Evolutionary conservation across 2,329 filamentous ascomycete species (phyloP).

Genomic region (Corinectria fuckeliana): DNA sequence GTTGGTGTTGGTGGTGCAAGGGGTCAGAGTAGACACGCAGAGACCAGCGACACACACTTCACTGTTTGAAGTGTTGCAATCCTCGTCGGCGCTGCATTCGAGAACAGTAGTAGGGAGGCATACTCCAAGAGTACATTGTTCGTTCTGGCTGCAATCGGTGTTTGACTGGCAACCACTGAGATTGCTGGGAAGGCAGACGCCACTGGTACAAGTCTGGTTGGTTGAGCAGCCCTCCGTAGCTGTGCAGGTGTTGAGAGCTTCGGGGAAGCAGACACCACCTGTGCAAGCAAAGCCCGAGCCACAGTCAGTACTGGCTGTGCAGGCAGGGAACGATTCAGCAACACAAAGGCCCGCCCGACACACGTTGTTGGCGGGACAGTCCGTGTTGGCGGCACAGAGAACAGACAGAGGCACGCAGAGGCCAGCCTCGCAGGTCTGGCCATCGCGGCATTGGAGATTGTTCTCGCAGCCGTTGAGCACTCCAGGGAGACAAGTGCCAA

Average conservation of each 20-base stretch:
- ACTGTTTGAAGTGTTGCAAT: background rate
- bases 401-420: constrained; percentile 9
- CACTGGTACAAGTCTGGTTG: background rate
- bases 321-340: background rate
- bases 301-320: background rate
- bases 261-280: constrained; percentile 1
- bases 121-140: background rate
- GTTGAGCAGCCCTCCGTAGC: background rate
- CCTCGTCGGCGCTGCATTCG: background rate
- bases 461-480: constrained; percentile 2
- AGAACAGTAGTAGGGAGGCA: constrained; percentile 1
- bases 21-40: constrained; percentile 7
- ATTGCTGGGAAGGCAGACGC: constrained; percentile 2
- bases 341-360: constrained; percentile 8
- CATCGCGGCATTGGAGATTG: constrained; percentile 2
- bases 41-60: constrained; percentile 10
- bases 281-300: background rate
- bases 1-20: background rate
- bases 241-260: background rate
- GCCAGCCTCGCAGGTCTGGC: constrained; percentile 6
- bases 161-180: background rate
- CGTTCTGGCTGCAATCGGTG: constrained; percentile 1
- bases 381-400: constrained; percentile 1
- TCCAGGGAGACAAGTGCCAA: constrained; percentile 10
- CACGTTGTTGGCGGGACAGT: constrained; percentile 1